Evolutionary conservation across 106 monocot species (phyloP), one percentile per base, ranked within the genome.

Genomic region (Triglochin maritima): DNA sequence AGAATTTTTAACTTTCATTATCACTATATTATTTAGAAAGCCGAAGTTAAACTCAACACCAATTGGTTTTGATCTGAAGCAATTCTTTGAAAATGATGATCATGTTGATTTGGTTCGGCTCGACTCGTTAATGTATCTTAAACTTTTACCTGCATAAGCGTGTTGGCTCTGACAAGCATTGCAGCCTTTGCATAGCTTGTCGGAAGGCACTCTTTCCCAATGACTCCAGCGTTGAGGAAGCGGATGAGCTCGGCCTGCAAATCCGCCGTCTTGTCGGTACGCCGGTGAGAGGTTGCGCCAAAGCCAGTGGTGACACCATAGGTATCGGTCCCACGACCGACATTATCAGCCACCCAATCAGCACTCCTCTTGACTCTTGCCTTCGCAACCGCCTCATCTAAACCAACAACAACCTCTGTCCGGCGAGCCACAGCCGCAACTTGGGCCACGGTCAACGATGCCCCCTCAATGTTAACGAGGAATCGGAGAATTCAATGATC

Each of bases 271-370:
- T 81, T 72, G 7, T 68, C 77, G 71, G 82, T 86, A 17, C 86
- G 55, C 53, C 82, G 79, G 77, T 86, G 86, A n/a, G 86, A 86
- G 45, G 81, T 80, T 53, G 86, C 76, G 11, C 86, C 86, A 72
- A 86, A 86, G 11, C 86, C 86, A 47, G 86, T 82, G 49, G 86
- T 86, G 54, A 86, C 79, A 15, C 86, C 86, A 57, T 82, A 82
- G 66, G 72, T 79, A 74, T 80, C 80, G 8, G 75, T 75, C 43
- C 80, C 80, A 44, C 75, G 11, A 9, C 44, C 71, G 53, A 80
- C 67, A 46, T 76, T 80, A 16, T 75, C 75, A 0, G 75, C 75
- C n/a, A 80, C 80, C 70, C 80, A 82, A 4, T 65, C 16, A 14
- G 70, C 71, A 73, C 82, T 82, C 60, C 60, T 44, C 14, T 74